Base-by-base conservation (phyloP, 2,329 filamentous ascomycete genomes). In the Colletotrichum tofieldiae region DNA sequence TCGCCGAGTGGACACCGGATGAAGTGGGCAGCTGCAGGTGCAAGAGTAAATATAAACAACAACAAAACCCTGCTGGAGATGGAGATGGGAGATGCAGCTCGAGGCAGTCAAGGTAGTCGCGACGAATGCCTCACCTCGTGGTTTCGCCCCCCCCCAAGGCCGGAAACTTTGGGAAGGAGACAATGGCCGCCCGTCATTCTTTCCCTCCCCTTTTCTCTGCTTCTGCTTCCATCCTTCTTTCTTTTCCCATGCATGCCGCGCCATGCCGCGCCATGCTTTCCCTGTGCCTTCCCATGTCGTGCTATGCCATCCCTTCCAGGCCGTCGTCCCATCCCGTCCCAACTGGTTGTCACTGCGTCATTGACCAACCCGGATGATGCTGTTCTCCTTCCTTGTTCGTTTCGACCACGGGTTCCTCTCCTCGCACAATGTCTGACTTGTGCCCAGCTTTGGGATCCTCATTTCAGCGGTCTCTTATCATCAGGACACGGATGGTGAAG, bases 11-110 rank as follows among this genome's bases (percentile, higher is more conserved):
- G 61, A 45, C n/a, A 54, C 37, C 55, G 26, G 35, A 26, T 43
- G 11, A 20, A 12, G 61, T 52, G 29, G 66, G 26, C 52, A 71
- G 59, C 59, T 72, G 69, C 69, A 72, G 65, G 65, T 64, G 47
- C 39, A 62, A 51, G 59, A 62, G 45, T 43, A 51, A 39, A 62
- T 51, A 51, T 32, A 18, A 29, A 51, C 12, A 23, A 26, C 16
- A 29, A 29, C 3, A 37, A 7, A 37, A 43, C 12, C 47, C 12
- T n/a, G 49, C 35, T 35, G n/a, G 55, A 54, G 60, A 32, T 37
- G 45, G 32, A 55, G 45, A 37, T 23, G n/a, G 18, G 23, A n/a
- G 9, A 45, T 45, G 54, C 65, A 35, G 45, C 11, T 2, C n/a
- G n/a, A 49, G 5, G 43, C 64, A 49, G n/a, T 5, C 29, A 49